Conservation (phyloP, 305 asterid species). For the Rubia balearica region DNA sequence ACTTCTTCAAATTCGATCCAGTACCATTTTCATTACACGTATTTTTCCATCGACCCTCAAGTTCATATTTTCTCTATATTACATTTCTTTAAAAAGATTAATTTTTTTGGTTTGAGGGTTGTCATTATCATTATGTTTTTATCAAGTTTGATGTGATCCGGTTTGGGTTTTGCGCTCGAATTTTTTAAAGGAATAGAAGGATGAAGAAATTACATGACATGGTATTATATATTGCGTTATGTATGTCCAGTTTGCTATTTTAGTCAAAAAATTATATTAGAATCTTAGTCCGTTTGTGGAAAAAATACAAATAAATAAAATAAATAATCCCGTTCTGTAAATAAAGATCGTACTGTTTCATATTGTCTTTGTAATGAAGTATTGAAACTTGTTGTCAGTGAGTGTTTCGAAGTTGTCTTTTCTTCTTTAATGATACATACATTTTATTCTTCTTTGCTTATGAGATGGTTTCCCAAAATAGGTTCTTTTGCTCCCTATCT, state of each 20-base stretch:
- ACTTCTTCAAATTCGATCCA: slow-evolving; percentile 89
- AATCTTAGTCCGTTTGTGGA: too few species aligned
- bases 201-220: slow-evolving; percentile 28
- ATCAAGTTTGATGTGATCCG: slow-evolving; percentile 41
- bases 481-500: too few species aligned
- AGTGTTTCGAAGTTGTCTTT: too few species aligned
- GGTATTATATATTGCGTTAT: slow-evolving; percentile 28
- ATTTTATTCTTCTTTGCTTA: too few species aligned
- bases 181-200: slow-evolving; percentile 22
- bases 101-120: slow-evolving; percentile 43
- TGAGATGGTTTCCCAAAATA: too few species aligned
- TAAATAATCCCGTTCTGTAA: too few species aligned
- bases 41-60: slow-evolving; percentile 25
- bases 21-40: slow-evolving; percentile 78
- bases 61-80: slow-evolving; percentile 40
- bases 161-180: slow-evolving; percentile 39
- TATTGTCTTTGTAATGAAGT: too few species aligned
- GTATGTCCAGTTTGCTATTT: slow-evolving; percentile 15
- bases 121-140: slow-evolving; percentile 49
- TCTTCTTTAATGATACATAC: too few species aligned
- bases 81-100: slow-evolving; percentile 36
- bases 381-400: too few species aligned
- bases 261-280: too few species aligned
- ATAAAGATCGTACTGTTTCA: too few species aligned
- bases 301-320: too few species aligned